These are phyloP conservation scores for Fusarium xyrophilum DNA, from an alignment of 2,329 filamentous ascomycete genomes.

Conservation along the genomic window DNA sequence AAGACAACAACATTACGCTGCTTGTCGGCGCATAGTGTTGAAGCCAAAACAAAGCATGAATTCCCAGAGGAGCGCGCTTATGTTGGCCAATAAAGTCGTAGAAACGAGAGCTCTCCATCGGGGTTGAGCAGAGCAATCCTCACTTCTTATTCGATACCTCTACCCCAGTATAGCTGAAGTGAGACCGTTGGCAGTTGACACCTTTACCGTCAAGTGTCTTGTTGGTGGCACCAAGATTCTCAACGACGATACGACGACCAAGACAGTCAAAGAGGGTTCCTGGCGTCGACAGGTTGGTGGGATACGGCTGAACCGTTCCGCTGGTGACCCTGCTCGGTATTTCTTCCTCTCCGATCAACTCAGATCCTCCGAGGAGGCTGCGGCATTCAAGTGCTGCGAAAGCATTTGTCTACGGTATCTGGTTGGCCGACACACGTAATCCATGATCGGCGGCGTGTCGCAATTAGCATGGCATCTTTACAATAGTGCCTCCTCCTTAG, in stretches of 20 bases:
- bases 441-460: conserved; percentile 7
- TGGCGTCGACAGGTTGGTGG: conserved; percentile 5
- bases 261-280: conserved; percentile 13
- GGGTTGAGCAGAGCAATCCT: neutral
- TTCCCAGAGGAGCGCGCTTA: neutral
- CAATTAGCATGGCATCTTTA: neutral
- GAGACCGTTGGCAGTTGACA: conserved; percentile 25
- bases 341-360: conserved; percentile 7
- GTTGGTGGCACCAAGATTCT: conserved; percentile 20
- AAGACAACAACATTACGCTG: neutral
- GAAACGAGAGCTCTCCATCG: neutral
- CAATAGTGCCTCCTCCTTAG: neutral
- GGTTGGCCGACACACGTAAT: conserved; percentile 21
- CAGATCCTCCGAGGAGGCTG: neutral
- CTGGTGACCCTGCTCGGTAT: conserved; percentile 21
- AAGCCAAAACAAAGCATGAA: neutral
- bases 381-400: neutral
- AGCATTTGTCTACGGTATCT: neutral
- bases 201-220: conserved; percentile 6
- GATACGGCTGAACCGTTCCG: conserved; percentile 29
- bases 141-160: neutral
- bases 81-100: conserved; percentile 1
- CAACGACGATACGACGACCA: neutral
- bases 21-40: neutral
- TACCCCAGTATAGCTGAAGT: conserved; percentile 35